These are phyloP conservation scores for Zygosaccharomyces sapae DNA, from an alignment of 1,139 yeast genomes.

Conservation along the genomic window DNA sequence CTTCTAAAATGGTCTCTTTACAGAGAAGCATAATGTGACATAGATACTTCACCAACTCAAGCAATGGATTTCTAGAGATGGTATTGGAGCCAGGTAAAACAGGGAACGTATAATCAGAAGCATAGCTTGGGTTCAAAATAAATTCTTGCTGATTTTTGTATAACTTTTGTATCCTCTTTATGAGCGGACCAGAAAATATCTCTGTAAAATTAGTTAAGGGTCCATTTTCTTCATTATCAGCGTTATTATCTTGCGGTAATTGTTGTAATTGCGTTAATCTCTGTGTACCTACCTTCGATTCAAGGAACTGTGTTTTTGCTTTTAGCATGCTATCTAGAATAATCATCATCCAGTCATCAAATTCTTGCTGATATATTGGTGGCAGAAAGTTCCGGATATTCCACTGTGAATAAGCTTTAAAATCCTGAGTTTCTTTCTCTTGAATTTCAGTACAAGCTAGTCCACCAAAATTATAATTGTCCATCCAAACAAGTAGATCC, in stretches of 20 bases:
- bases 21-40: slow-evolving; percentile 73
- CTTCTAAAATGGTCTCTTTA: slow-evolving; percentile 61
- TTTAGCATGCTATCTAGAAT: slow-evolving; percentile 68
- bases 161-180: slow-evolving; percentile 63
- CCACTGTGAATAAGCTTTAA: slow-evolving; percentile 70
- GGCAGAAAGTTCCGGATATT: slow-evolving; percentile 76
- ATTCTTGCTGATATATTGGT: slow-evolving; percentile 67
- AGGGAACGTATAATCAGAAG: slow-evolving; percentile 68
- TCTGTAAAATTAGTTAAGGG: slow-evolving; percentile 41
- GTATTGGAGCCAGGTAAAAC: slow-evolving; percentile 65
- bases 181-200: slow-evolving; percentile 56
- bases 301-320: slow-evolving; percentile 42
- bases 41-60: slow-evolving; percentile 73
- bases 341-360: slow-evolving; percentile 80
- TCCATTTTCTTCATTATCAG: slow-evolving; percentile 39
- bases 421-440: slow-evolving; percentile 51
- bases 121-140: slow-evolving; percentile 61
- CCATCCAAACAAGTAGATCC: slow-evolving; percentile 95
- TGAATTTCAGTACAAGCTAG: slow-evolving; percentile 61
- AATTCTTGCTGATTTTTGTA: slow-evolving; percentile 68
- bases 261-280: slow-evolving; percentile 65
- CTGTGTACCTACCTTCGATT: slow-evolving; percentile 47
- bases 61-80: slow-evolving; percentile 61
- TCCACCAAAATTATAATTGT: slow-evolving; percentile 83
- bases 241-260: slow-evolving; percentile 42